Conservation (phyloP, 345 rosid genomes). For the Eucalyptus viminalis region DNA sequence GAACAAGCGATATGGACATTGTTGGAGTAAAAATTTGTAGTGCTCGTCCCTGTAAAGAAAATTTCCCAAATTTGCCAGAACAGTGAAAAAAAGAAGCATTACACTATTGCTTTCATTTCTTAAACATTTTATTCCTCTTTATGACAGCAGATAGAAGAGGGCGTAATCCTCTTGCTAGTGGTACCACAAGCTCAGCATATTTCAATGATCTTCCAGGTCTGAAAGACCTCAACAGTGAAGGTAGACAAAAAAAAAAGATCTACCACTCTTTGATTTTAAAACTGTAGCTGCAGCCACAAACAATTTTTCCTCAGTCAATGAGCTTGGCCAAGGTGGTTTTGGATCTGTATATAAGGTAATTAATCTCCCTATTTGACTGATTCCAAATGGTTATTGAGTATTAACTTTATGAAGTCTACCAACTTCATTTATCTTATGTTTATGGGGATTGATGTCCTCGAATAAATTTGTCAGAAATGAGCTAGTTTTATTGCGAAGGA, state of each 20-base stretch:
- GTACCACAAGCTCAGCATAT: neutral
- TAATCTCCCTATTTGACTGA: neutral
- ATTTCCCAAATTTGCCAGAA: neutral
- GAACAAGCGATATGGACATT: neutral
- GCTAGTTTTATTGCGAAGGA: neutral
- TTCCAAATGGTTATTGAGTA: neutral
- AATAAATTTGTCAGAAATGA: neutral
- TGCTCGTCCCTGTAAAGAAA: neutral
- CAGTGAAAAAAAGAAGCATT: neutral
- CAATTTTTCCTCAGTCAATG: neutral
- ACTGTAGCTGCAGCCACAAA: constrained; percentile 4
- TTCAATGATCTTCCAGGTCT: neutral
- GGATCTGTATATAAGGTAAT: constrained; percentile 13
- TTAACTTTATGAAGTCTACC: neutral
- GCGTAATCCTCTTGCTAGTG: neutral
- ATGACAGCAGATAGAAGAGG: neutral
- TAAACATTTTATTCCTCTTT: neutral
- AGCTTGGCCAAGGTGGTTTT: constrained; percentile 15
- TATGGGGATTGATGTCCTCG: neutral
- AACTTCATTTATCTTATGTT: neutral
- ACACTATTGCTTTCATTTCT: neutral
- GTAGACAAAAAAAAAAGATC: neutral
- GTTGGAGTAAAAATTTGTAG: neutral
- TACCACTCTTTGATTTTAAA: neutral
- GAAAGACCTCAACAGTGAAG: neutral